Conservation (phyloP, 1,284 basidiomycete species). For the Fistulinella staudtii region DNA sequence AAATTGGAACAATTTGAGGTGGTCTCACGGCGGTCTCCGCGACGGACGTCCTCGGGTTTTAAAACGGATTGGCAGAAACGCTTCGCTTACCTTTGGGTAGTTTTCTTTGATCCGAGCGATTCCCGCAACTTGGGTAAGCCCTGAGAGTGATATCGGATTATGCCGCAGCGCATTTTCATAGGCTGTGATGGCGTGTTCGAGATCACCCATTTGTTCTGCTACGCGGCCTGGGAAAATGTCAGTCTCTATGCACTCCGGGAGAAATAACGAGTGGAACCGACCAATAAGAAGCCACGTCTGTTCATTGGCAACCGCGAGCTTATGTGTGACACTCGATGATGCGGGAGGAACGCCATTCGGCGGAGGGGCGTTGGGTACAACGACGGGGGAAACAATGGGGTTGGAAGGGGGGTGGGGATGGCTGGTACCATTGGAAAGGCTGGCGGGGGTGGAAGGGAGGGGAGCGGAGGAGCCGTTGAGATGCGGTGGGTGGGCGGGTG, state of each 20-base stretch:
- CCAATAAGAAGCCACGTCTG: constrained; percentile 92
- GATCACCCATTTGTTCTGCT: constrained; percentile 87
- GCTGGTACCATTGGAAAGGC: constrained; percentile 41
- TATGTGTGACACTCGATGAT: constrained; percentile 54
- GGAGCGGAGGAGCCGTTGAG: constrained; percentile 46
- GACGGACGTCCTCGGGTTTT: constrained; percentile 41
- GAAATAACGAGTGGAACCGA: constrained; percentile 34
- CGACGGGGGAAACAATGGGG: constrained; percentile 48
- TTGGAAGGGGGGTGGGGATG: constrained; percentile 30
- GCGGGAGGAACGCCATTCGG: constrained; percentile 41
- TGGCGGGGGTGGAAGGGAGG: constrained; percentile 37
- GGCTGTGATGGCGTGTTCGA: constrained; percentile 83
- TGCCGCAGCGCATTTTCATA: constrained; percentile 92
- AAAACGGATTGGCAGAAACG: constrained; percentile 30
- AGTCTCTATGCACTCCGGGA: neutral
- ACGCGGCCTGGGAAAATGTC: constrained; percentile 63
- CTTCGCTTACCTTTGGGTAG: constrained; percentile 66
- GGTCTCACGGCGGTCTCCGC: constrained; percentile 34
- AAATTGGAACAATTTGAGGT: constrained; percentile 18
- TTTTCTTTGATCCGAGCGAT: constrained; percentile 87
- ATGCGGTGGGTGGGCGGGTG: constrained; percentile 41
- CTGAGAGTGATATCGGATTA: constrained; percentile 84
- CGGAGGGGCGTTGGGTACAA: constrained; percentile 37
- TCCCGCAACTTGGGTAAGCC: constrained; percentile 87
- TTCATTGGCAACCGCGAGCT: constrained; percentile 81